Base-by-base conservation (phyloP, 345 rosid genomes). In the Citrus cavaleriei region DNA sequence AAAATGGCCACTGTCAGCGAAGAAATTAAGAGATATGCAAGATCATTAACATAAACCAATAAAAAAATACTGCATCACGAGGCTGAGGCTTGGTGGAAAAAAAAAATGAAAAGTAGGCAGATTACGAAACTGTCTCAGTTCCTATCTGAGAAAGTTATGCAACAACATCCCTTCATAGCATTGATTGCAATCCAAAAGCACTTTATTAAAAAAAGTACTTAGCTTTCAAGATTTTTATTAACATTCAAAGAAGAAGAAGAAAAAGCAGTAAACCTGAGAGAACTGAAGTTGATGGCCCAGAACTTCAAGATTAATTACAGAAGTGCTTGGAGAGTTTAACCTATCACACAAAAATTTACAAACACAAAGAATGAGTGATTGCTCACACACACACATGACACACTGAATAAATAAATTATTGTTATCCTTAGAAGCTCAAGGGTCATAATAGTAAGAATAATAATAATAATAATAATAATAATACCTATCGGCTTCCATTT, bases 291-390 rank as follows among this genome's bases (percentile, higher is more conserved):
- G 86, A 80, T 95, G 91, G 40, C 98, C 93, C 82, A 93, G 65
- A 62, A 89, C 88, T 83, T 95, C 99, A 76, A 95, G 76, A 69
- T 85, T 73, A 42, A 95, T 83, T 16, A 85, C 83, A 55, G 90
- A 89, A 3, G 93, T 92, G 82, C 87, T 91, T 19, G 99, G 98
- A 81, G 95, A 89, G 84, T 95, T 95, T 74, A 93, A 85, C 90
- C 97, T 95, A 80, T 57, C 8, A 42, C 42, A 72, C 8, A 34
- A 71, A 65, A 67, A 24, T 32, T 40, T 16, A 42, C 25, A 30
- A 78, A 16, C 12, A 51, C 5, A 2, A 16, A 18, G 30, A 76
- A 35, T 9, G 16, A 76, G 10, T 55, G 54, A 70, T 70, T 13
- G 61, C 6, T 16, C 74, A 28, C 2, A 2, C 30, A 35, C 37